Evolutionary conservation across 2,329 filamentous ascomycete genomes (phyloP).

Genomic region (Fonsecaea erecta): DNA sequence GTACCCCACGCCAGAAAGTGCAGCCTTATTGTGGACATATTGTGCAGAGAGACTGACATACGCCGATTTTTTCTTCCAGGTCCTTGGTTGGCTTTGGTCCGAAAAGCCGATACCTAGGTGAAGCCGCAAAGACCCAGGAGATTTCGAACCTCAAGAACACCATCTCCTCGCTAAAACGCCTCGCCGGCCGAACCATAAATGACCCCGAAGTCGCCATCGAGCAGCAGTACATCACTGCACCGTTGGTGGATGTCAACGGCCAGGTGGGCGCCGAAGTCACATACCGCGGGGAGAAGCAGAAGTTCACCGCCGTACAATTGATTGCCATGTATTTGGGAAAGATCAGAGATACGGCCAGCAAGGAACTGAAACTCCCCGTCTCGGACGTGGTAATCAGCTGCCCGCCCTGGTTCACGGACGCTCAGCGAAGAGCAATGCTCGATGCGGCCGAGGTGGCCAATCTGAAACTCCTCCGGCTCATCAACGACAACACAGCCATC

Average conservation of each 20-base stretch:
- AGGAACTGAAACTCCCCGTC: slow-evolving; percentile 88
- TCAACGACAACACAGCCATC: slow-evolving; percentile 97
- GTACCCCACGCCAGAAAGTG: slow-evolving; percentile 7
- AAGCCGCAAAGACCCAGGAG: slow-evolving; percentile 97
- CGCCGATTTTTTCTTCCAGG: slow-evolving; percentile 57
- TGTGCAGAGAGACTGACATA: slow-evolving; percentile 3
- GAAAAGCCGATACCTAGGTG: slow-evolving; percentile 91
- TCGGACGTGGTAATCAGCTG: slow-evolving; percentile 93
- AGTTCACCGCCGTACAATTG: slow-evolving; percentile 92
- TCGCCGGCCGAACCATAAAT: slow-evolving; percentile 81
- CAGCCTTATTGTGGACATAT: slow-evolving; percentile 8
- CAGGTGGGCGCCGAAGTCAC: slow-evolving; percentile 92
- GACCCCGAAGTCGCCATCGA: slow-evolving; percentile 94
- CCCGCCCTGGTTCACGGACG: slow-evolving; percentile 95
- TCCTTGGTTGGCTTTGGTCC: slow-evolving; percentile 94
- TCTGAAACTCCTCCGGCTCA: slow-evolving; percentile 86
- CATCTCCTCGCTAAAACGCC: slow-evolving; percentile 86
- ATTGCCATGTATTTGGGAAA: slow-evolving; percentile 95
- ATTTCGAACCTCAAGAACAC: slow-evolving; percentile 99
- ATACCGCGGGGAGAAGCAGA: slow-evolving; percentile 93
- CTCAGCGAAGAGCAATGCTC: slow-evolving; percentile 84
- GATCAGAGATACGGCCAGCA: slow-evolving; percentile 83
- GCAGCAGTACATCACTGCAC: slow-evolving; percentile 85
- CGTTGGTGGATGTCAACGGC: slow-evolving; percentile 86
- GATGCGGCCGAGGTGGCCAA: slow-evolving; percentile 93